Percentiles rank a stretch among this genome's conserved stretches.
Evolutionary conservation across 2,329 filamentous ascomycete species (phyloP).

Genomic region (Pseudocercospora macadamiae): DNA sequence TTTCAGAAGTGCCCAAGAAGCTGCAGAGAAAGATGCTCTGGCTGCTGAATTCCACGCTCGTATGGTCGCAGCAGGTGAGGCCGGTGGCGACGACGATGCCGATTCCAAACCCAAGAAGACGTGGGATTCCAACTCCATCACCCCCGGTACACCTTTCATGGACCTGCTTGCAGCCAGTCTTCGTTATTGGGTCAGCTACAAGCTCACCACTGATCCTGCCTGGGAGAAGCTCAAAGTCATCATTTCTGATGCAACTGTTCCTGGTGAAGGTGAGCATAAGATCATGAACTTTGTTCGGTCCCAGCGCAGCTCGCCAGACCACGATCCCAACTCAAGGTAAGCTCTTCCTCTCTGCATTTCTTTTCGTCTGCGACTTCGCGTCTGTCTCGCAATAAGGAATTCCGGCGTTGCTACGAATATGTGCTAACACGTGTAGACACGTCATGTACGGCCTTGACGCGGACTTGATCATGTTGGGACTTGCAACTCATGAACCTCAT

Average conservation of each 20-base stretch:
- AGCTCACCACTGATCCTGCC: slow-evolving; percentile 92
- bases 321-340: slow-evolving; percentile 81
- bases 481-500: slow-evolving; percentile 95
- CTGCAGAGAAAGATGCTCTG: slow-evolving; percentile 89
- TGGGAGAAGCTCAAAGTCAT: slow-evolving; percentile 98
- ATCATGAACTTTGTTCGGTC: slow-evolving; percentile 98
- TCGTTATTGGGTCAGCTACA: slow-evolving; percentile 96
- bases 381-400: slow-evolving; percentile 8
- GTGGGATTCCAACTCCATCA: slow-evolving; percentile 88
- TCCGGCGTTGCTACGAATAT: background rate
- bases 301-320: slow-evolving; percentile 84
- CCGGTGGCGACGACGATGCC: slow-evolving; percentile 29
- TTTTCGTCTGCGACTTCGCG: slow-evolving; percentile 16
- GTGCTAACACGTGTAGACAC: slow-evolving; percentile 61
- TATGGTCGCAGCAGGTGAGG: slow-evolving; percentile 67
- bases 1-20: slow-evolving; percentile 92
- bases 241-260: slow-evolving; percentile 96
- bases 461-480: slow-evolving; percentile 96
- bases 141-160: slow-evolving; percentile 98
- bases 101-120: slow-evolving; percentile 74
- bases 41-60: slow-evolving; percentile 86
- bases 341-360: slow-evolving; percentile 14
- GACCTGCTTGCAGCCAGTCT: slow-evolving; percentile 87
- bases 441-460: slow-evolving; percentile 98
- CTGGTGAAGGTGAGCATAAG: slow-evolving; percentile 97